Evolutionary conservation across 352 stramenopile species (phyloP).

Genomic region (Phytopythium ostracodes): DNA sequence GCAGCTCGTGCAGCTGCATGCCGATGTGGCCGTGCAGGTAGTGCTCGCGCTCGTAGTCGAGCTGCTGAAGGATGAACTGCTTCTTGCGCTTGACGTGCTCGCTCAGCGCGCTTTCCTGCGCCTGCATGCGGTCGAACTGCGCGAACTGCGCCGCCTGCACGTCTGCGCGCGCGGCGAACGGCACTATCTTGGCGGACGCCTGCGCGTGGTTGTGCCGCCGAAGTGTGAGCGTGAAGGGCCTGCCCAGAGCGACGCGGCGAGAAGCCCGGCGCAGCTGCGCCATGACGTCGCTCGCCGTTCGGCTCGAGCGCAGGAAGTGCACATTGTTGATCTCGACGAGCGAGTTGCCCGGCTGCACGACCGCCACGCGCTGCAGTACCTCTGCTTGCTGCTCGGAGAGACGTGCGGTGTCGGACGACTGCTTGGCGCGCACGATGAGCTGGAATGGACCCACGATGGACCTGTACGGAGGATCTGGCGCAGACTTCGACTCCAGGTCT

Average conservation of each 20-base stretch:
- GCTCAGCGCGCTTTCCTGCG: slow-evolving; percentile 28
- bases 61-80: slow-evolving; percentile 54
- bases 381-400: slow-evolving; percentile 14
- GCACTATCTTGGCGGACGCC: slow-evolving; percentile 44
- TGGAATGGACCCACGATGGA: slow-evolving; percentile 27
- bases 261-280: slow-evolving; percentile 23
- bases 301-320: slow-evolving; percentile 23
- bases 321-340: slow-evolving; percentile 48
- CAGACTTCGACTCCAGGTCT: not conserved
- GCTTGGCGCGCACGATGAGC: slow-evolving; percentile 26
- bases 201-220: slow-evolving; percentile 51
- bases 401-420: slow-evolving; percentile 5
- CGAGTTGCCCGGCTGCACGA: slow-evolving; percentile 37
- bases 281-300: slow-evolving; percentile 27
- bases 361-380: slow-evolving; percentile 29
- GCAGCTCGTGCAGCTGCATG: slow-evolving; percentile 29
- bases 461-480: not conserved
- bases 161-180: slow-evolving; percentile 49
- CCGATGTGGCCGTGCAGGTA: slow-evolving; percentile 47
- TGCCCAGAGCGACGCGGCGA: slow-evolving; percentile 27
- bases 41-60: slow-evolving; percentile 52
- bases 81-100: slow-evolving; percentile 38
- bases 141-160: slow-evolving; percentile 47
- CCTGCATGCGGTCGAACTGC: slow-evolving; percentile 33
- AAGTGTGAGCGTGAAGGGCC: slow-evolving; percentile 46